Percentiles rank a stretch among this genome's conserved stretches.
phyloP scores from a whole-genome alignment of 768 basidiomycete species.

The Mycena kentingensis region DNA sequence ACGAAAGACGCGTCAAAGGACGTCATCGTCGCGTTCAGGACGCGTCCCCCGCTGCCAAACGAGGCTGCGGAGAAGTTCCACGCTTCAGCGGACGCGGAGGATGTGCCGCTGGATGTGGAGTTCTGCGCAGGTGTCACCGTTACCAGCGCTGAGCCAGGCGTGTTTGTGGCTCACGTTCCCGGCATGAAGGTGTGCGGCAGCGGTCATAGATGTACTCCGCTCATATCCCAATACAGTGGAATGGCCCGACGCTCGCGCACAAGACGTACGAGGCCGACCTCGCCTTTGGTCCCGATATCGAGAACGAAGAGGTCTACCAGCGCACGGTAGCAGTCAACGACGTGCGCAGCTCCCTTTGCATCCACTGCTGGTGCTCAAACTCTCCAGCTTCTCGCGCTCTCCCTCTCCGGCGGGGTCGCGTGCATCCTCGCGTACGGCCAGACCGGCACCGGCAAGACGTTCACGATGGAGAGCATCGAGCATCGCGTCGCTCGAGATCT shows the following conservation, averaged over 20 bases:
- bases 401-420: constrained; percentile 32
- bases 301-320: constrained; percentile 39
- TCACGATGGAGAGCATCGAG: constrained; percentile 38
- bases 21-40: constrained; percentile 39
- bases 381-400: constrained; percentile 30
- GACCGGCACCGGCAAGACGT: constrained; percentile 36
- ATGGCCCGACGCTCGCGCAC: constrained; percentile 37
- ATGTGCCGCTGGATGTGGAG: constrained; percentile 18
- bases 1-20: constrained; percentile 28
- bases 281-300: constrained; percentile 33
- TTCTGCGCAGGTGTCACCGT: constrained; percentile 34
- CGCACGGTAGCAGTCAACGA: constrained; percentile 33
- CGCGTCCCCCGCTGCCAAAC: constrained; percentile 34
- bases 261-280: constrained; percentile 36
- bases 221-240: constrained; percentile 29
- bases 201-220: neutral
- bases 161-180: constrained; percentile 36
- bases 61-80: constrained; percentile 32
- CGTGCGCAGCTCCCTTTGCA: constrained; percentile 23
- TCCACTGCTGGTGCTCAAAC: neutral
- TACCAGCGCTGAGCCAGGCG: constrained; percentile 33
- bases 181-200: constrained; percentile 31
- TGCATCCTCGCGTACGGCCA: constrained; percentile 38
- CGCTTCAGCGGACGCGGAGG: constrained; percentile 19
- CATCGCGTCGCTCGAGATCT: constrained; percentile 36